Conservation (phyloP, 306 rosid species). For the Psophocarpus tetragonolobus region DNA sequence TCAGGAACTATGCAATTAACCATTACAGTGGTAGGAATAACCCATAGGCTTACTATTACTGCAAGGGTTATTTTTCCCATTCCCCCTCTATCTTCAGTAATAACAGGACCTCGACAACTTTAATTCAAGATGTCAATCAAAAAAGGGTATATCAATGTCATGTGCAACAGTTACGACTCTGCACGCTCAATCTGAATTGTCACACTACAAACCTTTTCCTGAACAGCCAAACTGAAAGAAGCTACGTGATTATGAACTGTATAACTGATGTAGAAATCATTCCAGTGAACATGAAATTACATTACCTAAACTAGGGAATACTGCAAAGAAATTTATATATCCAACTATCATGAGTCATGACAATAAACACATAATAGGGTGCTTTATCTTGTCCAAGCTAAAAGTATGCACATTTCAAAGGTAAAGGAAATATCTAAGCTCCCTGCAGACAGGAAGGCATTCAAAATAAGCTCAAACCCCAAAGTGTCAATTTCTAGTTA, state of each 20-base stretch:
- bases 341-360: background rate
- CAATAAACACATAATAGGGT: background rate
- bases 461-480: background rate
- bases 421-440: background rate
- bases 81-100: constrained; percentile 15
- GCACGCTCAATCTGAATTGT: constrained; percentile 22
- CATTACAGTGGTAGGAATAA: constrained; percentile 64
- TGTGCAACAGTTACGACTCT: background rate
- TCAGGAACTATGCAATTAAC: constrained; percentile 68
- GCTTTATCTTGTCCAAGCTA: background rate
- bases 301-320: constrained; percentile 16
- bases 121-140: background rate
- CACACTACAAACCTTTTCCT: background rate
- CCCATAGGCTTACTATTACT: constrained; percentile 75
- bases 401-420: background rate
- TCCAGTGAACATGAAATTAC: background rate
- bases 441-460: background rate
- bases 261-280: background rate
- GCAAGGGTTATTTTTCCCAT: constrained; percentile 79
- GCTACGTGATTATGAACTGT: background rate
- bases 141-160: background rate
- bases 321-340: background rate
- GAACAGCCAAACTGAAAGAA: background rate
- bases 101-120: constrained; percentile 1
- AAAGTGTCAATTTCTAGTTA: background rate